Base-by-base conservation (phyloP, 371 early-diverging fungal genomes). In the Gilbertella persicaria region DNA sequence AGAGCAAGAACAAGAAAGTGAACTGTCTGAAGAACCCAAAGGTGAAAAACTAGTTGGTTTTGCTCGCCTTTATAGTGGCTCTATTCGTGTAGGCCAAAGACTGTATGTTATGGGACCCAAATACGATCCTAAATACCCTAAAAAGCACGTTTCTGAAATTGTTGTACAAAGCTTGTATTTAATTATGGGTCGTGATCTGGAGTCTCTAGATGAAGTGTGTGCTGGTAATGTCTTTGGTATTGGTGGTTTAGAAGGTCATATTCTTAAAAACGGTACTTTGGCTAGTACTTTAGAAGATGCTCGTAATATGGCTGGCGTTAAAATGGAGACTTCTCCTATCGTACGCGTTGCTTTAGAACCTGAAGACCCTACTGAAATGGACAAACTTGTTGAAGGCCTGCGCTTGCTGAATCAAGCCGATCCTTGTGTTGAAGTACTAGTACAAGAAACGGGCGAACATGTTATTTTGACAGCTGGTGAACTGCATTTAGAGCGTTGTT, bases 211-310 rank as follows among this genome's bases (percentile, higher is more conserved):
- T 10, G 82, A 89, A 53, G 98, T 97, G 0, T 87, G 89, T 0
- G 96, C 98, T 2, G 99, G 99, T 13, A 95, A 94, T 61, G 89
- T 98, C 0, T 96, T 97, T 80, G 99, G 95, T 26, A 93, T 99
- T 56, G 89, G 89, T 30, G 97, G 97, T 1, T 60, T 94, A n/a
- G 93, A 89, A 6, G 89, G 88, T 0, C 86, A 87, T 53, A 80
- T 97, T 12, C 71, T 97, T 37, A 98, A 97, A 67, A 90, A 88
- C 26, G 99, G 91, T 9, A 99, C 98, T 0, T 65, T 98, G 53
- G 84, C 86, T 28, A 88, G 80, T 49, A 78, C 80, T 13, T 64
- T 79, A 50, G 71, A 77, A 12, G 64, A 75, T 48, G 79, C 74
- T 10, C 67, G 69, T 36, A 84, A 84, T n/a, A 61, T 84, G 71